Percentiles rank a stretch among this genome's conserved stretches.
These are phyloP conservation scores for Tirmania nivea DNA, from an alignment of 495 filamentous ascomycete genomes.

Conservation along the genomic window DNA sequence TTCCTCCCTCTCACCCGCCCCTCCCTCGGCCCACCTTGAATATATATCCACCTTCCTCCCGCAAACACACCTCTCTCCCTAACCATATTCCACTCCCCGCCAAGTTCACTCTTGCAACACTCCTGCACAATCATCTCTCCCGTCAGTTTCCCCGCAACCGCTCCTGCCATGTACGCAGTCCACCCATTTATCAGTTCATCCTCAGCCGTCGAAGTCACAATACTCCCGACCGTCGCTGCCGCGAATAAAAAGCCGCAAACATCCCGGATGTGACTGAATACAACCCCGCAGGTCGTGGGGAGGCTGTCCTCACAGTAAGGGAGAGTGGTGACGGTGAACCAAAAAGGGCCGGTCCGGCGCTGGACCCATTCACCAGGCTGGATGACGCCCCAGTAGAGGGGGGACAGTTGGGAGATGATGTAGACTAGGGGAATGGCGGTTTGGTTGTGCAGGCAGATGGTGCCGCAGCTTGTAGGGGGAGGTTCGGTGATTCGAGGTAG, in stretches of 20 bases:
- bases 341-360: neutral
- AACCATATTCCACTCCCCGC: neutral
- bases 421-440: neutral
- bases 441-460: neutral
- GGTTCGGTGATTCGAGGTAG: too few species aligned
- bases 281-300: too few species aligned
- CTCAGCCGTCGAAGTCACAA: neutral
- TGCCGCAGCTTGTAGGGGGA: neutral
- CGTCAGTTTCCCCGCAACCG: too few species aligned
- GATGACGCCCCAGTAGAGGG: neutral
- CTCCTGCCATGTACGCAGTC: too few species aligned
- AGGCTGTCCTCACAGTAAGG: neutral
- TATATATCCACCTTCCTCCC: neutral
- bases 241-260: neutral
- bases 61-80: neutral
- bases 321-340: neutral
- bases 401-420: neutral
- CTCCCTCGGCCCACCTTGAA: neutral
- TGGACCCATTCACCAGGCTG: neutral
- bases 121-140: too few species aligned
- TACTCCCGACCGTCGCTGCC: neutral
- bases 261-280: too few species aligned
- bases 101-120: too few species aligned
- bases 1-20: too few species aligned
- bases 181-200: too few species aligned